Percentiles rank a stretch among this genome's conserved stretches.
phyloP scores from a whole-genome alignment of 2,329 filamentous ascomycete species.

The Colletotrichum aenigma region DNA sequence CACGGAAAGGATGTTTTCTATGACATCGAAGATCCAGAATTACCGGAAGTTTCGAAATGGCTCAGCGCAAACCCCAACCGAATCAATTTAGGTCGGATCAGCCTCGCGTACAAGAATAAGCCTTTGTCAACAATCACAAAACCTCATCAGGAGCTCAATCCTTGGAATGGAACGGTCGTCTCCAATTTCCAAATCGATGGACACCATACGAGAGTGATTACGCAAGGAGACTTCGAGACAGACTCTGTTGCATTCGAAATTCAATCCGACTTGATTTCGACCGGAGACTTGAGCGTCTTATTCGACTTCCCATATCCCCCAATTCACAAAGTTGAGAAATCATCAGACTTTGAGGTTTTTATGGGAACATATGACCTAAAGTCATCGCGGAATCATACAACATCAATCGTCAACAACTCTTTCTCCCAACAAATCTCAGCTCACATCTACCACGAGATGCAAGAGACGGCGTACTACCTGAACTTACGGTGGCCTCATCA shows the following conservation, averaged over 20 bases:
- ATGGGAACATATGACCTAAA: slow-evolving; percentile 37
- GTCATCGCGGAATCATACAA: slow-evolving; percentile 34
- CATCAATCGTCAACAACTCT: slow-evolving; percentile 22
- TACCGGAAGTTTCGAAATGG: slow-evolving; percentile 46
- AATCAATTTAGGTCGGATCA: slow-evolving; percentile 45
- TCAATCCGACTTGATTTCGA: slow-evolving; percentile 36
- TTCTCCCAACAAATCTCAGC: slow-evolving; percentile 20
- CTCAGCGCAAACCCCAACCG: slow-evolving; percentile 51
- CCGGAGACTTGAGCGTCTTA: slow-evolving; percentile 37
- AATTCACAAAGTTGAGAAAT: slow-evolving; percentile 40
- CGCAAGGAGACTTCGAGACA: slow-evolving; percentile 39
- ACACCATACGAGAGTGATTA: slow-evolving; percentile 34
- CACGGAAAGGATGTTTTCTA: slow-evolving; percentile 40
- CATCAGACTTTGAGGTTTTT: slow-evolving; percentile 41
- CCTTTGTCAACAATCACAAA: slow-evolving; percentile 34
- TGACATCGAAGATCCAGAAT: slow-evolving; percentile 35
- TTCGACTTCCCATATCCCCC: slow-evolving; percentile 47
- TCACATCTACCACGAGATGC: slow-evolving; percentile 38
- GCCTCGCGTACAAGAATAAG: slow-evolving; percentile 36
- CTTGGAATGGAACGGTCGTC: slow-evolving; percentile 41
- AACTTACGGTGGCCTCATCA: slow-evolving; percentile 36
- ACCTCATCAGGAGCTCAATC: slow-evolving; percentile 36
- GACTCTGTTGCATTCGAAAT: slow-evolving; percentile 41
- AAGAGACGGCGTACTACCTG: slow-evolving; percentile 39
- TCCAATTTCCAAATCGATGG: slow-evolving; percentile 38